A percentile compares a stretch with the other conserved stretches of the same genome.
phyloP scores from a whole-genome alignment of 768 basidiomycete species.

The Tricholoma terreum region DNA sequence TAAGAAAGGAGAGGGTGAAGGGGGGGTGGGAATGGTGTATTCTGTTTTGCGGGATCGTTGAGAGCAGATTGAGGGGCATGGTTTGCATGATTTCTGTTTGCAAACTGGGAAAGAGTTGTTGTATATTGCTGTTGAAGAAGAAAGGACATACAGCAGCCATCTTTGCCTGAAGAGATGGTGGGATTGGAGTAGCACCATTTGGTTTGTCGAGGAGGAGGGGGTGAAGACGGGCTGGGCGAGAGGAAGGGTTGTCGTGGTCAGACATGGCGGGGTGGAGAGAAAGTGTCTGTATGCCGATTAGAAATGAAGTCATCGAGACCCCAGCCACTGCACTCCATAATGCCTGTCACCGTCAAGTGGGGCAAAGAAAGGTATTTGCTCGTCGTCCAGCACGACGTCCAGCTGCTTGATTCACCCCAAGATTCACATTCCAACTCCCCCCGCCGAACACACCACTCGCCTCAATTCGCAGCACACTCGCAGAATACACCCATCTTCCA shows the following conservation, averaged over 20 bases:
- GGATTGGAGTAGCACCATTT: constrained; percentile 64
- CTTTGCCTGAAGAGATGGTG: constrained; percentile 87
- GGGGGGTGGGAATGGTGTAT: constrained; percentile 15
- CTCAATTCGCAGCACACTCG: constrained; percentile 56
- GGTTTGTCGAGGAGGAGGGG: constrained; percentile 42
- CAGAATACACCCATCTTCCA: constrained; percentile 73
- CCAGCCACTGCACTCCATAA: constrained; percentile 9
- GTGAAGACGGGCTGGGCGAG: constrained; percentile 18
- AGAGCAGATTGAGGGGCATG: constrained; percentile 38
- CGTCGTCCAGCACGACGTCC: constrained; percentile 3
- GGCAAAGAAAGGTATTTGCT: constrained; percentile 32
- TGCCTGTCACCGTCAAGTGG: constrained; percentile 48
- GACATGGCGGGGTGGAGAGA: constrained; percentile 7
- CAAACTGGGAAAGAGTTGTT: constrained; percentile 12
- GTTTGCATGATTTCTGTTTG: constrained; percentile 29
- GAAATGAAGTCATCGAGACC: constrained; percentile 3
- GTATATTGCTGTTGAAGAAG: no score
- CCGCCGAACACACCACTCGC: constrained; percentile 57
- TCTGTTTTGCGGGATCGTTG: constrained; percentile 8
- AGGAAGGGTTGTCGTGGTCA: constrained; percentile 16
- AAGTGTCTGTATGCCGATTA: background rate
- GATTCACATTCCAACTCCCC: constrained; percentile 48
- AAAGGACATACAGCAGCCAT: constrained; percentile 72
- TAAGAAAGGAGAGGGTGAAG: constrained; percentile 23
- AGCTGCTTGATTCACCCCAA: constrained; percentile 10